Evolutionary conservation across 225 moss, liverwort and hornwort species (phyloP).

Genomic region (Sphagnum tenellum): DNA sequence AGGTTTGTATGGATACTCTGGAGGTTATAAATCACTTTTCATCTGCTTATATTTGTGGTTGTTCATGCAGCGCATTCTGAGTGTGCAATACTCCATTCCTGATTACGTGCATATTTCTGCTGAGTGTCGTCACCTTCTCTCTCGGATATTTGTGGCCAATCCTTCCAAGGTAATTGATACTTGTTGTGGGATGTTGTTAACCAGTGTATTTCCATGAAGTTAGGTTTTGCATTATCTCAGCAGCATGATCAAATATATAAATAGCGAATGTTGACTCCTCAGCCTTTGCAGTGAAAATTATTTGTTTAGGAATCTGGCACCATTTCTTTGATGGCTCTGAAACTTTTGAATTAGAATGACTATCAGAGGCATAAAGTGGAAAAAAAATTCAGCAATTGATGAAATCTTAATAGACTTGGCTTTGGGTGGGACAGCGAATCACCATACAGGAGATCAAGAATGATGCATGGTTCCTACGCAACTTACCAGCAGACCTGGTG

Average conservation of each 20-base stretch:
- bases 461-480: slow-evolving; percentile 93
- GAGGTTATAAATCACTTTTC: no score
- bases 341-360: not conserved
- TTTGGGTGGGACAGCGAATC: slow-evolving; percentile 44
- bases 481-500: slow-evolving; percentile 71
- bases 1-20: no score
- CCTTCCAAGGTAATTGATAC: slow-evolving; percentile 45
- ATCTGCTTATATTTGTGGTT: not conserved
- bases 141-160: slow-evolving; percentile 92
- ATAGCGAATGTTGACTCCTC: no score
- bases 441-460: slow-evolving; percentile 81
- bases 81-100: slow-evolving; percentile 96
- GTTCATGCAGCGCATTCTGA: slow-evolving; percentile 64
- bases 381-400: not conserved
- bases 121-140: slow-evolving; percentile 83
- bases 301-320: no score
- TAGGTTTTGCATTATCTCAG: not conserved
- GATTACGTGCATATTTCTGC: slow-evolving; percentile 87
- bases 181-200: not conserved
- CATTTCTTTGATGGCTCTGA: no score
- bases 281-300: no score
- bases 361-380: not conserved
- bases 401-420: not conserved
- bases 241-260: no score
- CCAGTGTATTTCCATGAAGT: no score